Evolutionary conservation across 495 filamentous ascomycete genomes (phyloP), one percentile per base, ranked within the genome.

Genomic region (Podospora didyma): DNA sequence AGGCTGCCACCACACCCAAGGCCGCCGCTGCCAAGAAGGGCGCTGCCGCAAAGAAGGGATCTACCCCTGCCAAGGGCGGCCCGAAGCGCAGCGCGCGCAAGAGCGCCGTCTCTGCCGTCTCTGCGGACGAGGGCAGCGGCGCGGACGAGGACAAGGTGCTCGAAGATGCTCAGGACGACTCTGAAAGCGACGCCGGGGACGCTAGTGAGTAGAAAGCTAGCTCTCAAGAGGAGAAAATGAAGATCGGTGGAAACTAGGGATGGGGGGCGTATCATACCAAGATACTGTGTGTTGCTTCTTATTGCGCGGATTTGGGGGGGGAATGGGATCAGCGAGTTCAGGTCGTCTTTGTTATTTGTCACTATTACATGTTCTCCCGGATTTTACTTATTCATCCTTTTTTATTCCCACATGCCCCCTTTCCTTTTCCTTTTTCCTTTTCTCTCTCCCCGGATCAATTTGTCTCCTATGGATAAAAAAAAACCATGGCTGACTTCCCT

Each of bases 1-100:
- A 31, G 26, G 42, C 23, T 11, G 57, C 22, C 35, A 41, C 53
- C 5, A 49, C 53, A 46, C 26, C 50, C 28, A 47, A 51, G 39
- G 19, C 39, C 12, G 56, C 26, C 9, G 26, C 26, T 9, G 26
- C 42, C 19, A 52, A 53, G 53, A 58, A 58, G 50, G 16, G 17
- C 3, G 50, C 59, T 14, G 45, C 53, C 4, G 34, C 53, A n/a
- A 59, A 62, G 47, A 56, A 57, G 54, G 42, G 9, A 9, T 57
- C 58, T 3, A 68, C 65, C 0, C 64, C 68, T 7, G 64, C 58
- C 46, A 70, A 67, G 63, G 58, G 65, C 12, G 62, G 60, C 31
- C 57, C 66, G 23, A 66, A 62, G 56, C 37, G 64, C 26, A 41
- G 54, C n/a, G 34, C 46, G n/a, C 61, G 55, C 24, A 39, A 46